A percentile compares a stretch with the other conserved stretches of the same genome.
Conservation (phyloP, 352 stramenopile genomes). For the Pythium periplocum region DNA sequence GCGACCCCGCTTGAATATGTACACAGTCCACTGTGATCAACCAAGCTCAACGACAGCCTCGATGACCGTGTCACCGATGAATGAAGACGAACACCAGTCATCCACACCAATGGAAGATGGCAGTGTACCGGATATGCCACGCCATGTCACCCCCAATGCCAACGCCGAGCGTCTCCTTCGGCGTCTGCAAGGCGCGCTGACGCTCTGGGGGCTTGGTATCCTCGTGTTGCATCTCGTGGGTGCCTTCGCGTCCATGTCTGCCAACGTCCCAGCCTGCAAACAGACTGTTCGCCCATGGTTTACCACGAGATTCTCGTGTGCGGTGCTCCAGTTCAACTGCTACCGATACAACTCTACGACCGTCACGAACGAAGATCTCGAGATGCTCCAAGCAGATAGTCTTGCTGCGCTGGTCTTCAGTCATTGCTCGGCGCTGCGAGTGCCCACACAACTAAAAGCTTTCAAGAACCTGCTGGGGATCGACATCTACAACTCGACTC, state of each 20-base stretch:
- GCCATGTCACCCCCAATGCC: not conserved
- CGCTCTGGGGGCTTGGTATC: slow-evolving; percentile 9
- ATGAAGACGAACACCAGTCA: too few species aligned
- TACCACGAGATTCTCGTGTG: slow-evolving; percentile 20
- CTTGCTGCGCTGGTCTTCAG: slow-evolving; percentile 36
- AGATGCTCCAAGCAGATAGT: slow-evolving; percentile 21
- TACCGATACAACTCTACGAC: slow-evolving; percentile 9
- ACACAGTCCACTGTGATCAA: not conserved
- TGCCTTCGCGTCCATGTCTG: not conserved
- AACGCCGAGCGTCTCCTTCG: too few species aligned
- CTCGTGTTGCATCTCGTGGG: slow-evolving; percentile 15
- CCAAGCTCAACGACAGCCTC: too few species aligned
- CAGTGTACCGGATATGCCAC: not conserved
- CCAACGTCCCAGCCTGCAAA: slow-evolving; percentile 12
- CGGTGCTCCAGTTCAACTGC: slow-evolving; percentile 15
- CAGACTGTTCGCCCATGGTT: slow-evolving; percentile 36
- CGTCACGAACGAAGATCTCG: slow-evolving; percentile 11
- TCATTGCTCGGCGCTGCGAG: slow-evolving; percentile 34
- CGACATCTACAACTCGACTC: slow-evolving; percentile 53
- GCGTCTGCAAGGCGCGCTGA: not conserved
- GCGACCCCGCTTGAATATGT: not conserved
- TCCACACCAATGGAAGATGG: not conserved
- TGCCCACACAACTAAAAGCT: slow-evolving; percentile 22
- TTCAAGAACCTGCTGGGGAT: slow-evolving; percentile 40
- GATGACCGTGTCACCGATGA: too few species aligned